phyloP scores from a whole-genome alignment of 768 basidiomycete genomes.

The Dictyophora rubrovolvata region DNA sequence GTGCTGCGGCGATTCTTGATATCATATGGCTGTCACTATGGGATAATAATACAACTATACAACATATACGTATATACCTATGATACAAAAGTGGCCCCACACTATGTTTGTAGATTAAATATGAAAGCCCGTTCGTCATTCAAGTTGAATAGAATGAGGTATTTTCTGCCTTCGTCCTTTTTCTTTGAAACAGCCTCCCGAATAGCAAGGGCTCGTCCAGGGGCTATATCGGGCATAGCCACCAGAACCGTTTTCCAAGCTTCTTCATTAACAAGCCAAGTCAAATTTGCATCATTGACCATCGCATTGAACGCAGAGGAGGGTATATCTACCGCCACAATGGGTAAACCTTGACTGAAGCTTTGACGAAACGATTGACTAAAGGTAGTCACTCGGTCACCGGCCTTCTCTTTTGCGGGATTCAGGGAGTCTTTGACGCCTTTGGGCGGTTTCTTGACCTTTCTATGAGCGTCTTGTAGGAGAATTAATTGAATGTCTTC shows the following conservation, averaged over 20 bases:
- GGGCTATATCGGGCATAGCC: slow-evolving; percentile 45
- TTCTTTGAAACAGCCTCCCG: slow-evolving; percentile 55
- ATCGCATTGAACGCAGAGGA: slow-evolving; percentile 51
- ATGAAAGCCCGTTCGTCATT: slow-evolving; percentile 62
- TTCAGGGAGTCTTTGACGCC: slow-evolving; percentile 6
- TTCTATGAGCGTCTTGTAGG: slow-evolving; percentile 58
- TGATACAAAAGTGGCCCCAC: not conserved
- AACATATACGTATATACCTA: not conserved
- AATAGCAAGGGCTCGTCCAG: slow-evolving; percentile 55
- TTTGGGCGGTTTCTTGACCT: slow-evolving; percentile 46
- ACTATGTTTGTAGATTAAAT: slow-evolving; percentile 27
- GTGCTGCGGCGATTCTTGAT: slow-evolving; percentile 1
- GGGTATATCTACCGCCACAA: slow-evolving; percentile 64
- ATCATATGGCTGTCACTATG: not conserved
- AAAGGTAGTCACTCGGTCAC: not conserved
- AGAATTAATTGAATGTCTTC: slow-evolving; percentile 55
- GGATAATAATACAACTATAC: not conserved
- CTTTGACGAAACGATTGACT: slow-evolving; percentile 53
- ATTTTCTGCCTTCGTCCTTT: slow-evolving; percentile 53
- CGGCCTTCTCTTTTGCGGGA: slow-evolving; percentile 7
- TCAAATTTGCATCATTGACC: slow-evolving; percentile 31
- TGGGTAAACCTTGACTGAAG: slow-evolving; percentile 42
- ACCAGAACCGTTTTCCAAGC: slow-evolving; percentile 52
- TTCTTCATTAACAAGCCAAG: slow-evolving; percentile 71
- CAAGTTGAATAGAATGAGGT: slow-evolving; percentile 54